Evolutionary conservation across 1,139 yeast species (phyloP).

Genomic region (Wickerhamiella infanticola): DNA sequence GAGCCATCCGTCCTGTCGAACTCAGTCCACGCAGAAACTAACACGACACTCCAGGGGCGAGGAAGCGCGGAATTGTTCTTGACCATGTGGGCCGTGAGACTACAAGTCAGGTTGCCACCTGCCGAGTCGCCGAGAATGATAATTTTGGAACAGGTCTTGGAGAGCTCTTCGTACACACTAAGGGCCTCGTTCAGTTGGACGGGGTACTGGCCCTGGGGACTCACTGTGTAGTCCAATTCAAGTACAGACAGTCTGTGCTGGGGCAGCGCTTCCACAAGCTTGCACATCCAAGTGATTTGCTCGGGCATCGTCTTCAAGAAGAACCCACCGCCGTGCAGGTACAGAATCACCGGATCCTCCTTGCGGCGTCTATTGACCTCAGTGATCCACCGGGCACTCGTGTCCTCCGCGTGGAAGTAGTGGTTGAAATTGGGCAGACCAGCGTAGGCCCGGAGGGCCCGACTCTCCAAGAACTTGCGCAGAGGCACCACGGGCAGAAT

Average conservation of each 20-base stretch:
- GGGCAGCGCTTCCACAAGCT: not conserved
- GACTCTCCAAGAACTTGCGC: constrained; percentile 1
- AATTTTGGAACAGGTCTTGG: constrained; percentile 9
- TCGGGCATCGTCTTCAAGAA: constrained; percentile 6
- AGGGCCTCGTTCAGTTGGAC: constrained; percentile 12
- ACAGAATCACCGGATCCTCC: constrained; percentile 14
- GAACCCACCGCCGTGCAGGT: constrained; percentile 15
- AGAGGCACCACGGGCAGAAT: constrained; percentile 4
- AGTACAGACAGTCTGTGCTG: constrained; percentile 9
- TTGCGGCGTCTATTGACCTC: constrained; percentile 10
- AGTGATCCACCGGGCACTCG: constrained; percentile 14
- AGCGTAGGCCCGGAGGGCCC: not conserved
- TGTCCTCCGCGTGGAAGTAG: constrained; percentile 10
- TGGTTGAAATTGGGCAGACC: constrained; percentile 10
- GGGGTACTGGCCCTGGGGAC: constrained; percentile 12
- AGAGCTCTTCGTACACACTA: constrained; percentile 9
- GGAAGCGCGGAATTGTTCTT: not conserved
- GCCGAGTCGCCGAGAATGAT: constrained; percentile 14
- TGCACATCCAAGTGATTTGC: constrained; percentile 5
- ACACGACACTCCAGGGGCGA: constrained; percentile 1
- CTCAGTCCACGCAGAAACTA: constrained; percentile 6
- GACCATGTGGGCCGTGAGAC: constrained; percentile 5
- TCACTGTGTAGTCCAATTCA: constrained; percentile 13
- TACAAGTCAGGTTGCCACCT: constrained; percentile 13
- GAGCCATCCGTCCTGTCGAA: constrained; percentile 22